These are phyloP conservation scores for Trichoderma sp. DNA, from an alignment of 2,329 filamentous ascomycete genomes.

Conservation along the genomic window DNA sequence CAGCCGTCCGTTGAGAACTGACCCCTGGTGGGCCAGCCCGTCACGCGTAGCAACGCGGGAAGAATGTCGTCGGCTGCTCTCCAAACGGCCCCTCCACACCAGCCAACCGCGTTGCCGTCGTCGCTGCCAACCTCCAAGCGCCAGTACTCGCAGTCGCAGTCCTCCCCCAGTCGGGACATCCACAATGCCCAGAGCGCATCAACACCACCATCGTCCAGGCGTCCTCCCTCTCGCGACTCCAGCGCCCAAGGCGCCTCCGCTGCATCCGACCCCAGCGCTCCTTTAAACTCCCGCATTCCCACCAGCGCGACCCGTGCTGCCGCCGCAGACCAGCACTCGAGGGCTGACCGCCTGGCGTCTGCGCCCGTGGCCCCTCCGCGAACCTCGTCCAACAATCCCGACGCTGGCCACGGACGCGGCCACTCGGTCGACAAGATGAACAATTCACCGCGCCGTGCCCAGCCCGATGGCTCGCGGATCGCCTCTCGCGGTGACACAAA, in stretches of 20 bases:
- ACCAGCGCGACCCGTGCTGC: slow-evolving; percentile 46
- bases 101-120: slow-evolving; percentile 53
- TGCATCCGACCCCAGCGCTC: slow-evolving; percentile 43
- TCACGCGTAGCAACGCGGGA: slow-evolving; percentile 32
- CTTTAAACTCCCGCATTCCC: slow-evolving; percentile 53
- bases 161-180: slow-evolving; percentile 57
- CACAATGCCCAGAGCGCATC: slow-evolving; percentile 57
- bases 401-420: slow-evolving; percentile 47
- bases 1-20: slow-evolving; percentile 5
- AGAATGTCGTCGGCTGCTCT: slow-evolving; percentile 60
- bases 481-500: slow-evolving; percentile 41
- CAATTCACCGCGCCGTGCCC: slow-evolving; percentile 47
- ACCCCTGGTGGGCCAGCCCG: slow-evolving; percentile 18
- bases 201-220: slow-evolving; percentile 57
- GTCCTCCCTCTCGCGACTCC: slow-evolving; percentile 55
- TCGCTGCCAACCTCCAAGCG: slow-evolving; percentile 53
- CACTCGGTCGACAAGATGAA: slow-evolving; percentile 50
- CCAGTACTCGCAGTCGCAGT: slow-evolving; percentile 56
- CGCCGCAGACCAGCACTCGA: slow-evolving; percentile 48
- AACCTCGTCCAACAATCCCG: slow-evolving; percentile 69
- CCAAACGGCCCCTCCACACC: slow-evolving; percentile 61
- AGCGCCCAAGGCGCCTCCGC: slow-evolving; percentile 52
- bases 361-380: slow-evolving; percentile 76
- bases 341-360: slow-evolving; percentile 58
- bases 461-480: slow-evolving; percentile 42